These are phyloP conservation scores for Mikania micrantha DNA, from an alignment of 129 eudicot species.

Conservation along the genomic window DNA sequence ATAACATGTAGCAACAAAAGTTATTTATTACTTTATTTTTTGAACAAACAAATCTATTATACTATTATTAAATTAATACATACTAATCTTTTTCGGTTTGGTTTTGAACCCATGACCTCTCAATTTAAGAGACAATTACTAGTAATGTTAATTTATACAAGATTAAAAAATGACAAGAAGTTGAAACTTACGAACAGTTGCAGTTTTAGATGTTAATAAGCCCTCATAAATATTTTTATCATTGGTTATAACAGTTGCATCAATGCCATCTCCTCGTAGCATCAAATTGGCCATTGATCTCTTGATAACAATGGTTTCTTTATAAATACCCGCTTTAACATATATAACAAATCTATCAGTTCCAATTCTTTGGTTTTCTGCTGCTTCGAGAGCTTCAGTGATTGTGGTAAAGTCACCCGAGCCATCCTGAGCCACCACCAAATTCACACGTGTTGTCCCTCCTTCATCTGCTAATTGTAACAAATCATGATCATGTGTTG, in stretches of 20 bases:
- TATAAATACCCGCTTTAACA: conserved; percentile 54
- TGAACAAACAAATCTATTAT: too few species aligned
- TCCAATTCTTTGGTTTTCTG: conserved; percentile 19
- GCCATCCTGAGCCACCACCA: conserved; percentile 75
- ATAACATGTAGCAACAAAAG: too few species aligned
- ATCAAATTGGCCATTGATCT: conserved; percentile 36
- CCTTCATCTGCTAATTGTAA: conserved; percentile 7
- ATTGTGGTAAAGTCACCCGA: conserved; percentile 47
- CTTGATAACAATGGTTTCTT: conserved; percentile 36
- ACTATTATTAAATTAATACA: too few species aligned
- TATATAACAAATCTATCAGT: conserved; percentile 37
- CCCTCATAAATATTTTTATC: conserved; percentile 35
- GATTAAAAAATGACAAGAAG: background rate
- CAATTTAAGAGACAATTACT: too few species aligned
- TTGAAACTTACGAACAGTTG: conserved; percentile 48
- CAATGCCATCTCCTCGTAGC: conserved; percentile 63
- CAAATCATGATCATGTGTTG: conserved; percentile 15
- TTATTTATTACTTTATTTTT: too few species aligned
- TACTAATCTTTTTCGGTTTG: too few species aligned
- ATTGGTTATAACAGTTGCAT: conserved; percentile 45
- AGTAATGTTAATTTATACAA: too few species aligned
- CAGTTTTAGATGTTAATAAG: conserved; percentile 37
- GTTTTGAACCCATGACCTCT: too few species aligned
- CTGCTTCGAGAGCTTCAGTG: conserved; percentile 38
- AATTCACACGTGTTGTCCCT: conserved; percentile 15